Evolutionary conservation across 495 filamentous ascomycete genomes (phyloP), one percentile per base, ranked within the genome.

Genomic region (Penicillium desertorum): DNA sequence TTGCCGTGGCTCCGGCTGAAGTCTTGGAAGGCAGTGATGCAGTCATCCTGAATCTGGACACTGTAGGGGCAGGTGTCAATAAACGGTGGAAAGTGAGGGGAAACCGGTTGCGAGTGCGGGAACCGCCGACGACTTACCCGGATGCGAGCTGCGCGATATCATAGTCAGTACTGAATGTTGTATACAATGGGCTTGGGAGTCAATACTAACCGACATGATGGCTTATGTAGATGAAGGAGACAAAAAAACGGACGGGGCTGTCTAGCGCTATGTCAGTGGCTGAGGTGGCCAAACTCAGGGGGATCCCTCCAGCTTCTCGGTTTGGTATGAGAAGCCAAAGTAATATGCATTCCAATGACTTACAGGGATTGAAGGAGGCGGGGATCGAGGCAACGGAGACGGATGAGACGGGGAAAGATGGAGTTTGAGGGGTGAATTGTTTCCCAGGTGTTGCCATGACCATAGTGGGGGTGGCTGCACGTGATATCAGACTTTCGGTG

Each of bases 11-110:
- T 84, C 64, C 92, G 83, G 83, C 96, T 96, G 59, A 98, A 87
- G 53, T 96, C 86, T 72, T 96, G 92, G 86, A 90, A 98, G 59
- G 79, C 77, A 50, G 73, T 72, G 75, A 96, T 79, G 85, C 92
- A 96, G 36, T 96, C 89, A 65, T 85, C 81, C 57, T 78, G 70
- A 60, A 98, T 83, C 54, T 83, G 78, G 63, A 94, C 91, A 79
- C 93, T 96, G 49, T 49, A 48, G 19, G 45, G 45, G 49, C 3
- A 42, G 16, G 46, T 45, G 61, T 73, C 61, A 73, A 66, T 59
- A 63, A 17, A 48, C 46, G 37, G 45, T 30, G 39, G 43, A 37
- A 51, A 46, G 47, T 51, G 45, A 48, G 48, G 56, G 51, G 65
- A 56, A 53, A 52, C 22, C 37, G 46, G 44, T 41, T 41, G 30